Evolutionary conservation across 2,329 filamentous ascomycete species (phyloP).

Genomic region (Dichotomopilus funicola): DNA sequence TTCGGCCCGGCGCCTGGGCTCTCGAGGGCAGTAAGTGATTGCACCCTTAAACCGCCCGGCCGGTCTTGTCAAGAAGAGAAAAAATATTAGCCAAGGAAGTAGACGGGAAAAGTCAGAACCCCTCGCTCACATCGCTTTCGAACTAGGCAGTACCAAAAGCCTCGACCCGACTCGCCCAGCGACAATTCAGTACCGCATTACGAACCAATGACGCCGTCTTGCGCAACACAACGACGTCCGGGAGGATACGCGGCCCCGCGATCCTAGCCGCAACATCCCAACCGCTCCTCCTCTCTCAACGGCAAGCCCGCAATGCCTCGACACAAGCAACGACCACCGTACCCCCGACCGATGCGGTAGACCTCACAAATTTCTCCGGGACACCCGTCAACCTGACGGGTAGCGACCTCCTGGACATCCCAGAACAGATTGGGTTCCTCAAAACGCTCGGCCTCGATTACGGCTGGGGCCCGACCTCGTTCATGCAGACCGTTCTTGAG

Average conservation of each 20-base stretch:
- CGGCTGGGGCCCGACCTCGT: slow-evolving; percentile 69
- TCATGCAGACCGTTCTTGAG: slow-evolving; percentile 73
- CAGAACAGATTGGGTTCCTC: slow-evolving; percentile 76
- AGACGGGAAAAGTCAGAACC: no score
- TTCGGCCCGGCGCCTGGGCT: slow-evolving; percentile 38
- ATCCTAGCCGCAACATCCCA: slow-evolving; percentile 15
- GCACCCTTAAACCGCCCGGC: background rate
- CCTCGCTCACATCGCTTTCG: background rate
- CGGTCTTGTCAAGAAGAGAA: background rate
- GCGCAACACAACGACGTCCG: background rate
- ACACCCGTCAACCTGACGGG: slow-evolving; percentile 30
- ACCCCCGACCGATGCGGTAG: slow-evolving; percentile 4
- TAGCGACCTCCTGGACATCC: slow-evolving; percentile 50
- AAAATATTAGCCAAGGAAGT: no score
- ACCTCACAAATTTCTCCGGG: slow-evolving; percentile 13
- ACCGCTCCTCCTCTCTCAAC: slow-evolving; percentile 15
- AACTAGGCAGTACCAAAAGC: slow-evolving; percentile 11
- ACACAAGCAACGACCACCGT: slow-evolving; percentile 18
- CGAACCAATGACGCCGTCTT: slow-evolving; percentile 12
- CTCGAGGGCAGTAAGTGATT: slow-evolving; percentile 30
- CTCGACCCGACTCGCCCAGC: slow-evolving; percentile 11
- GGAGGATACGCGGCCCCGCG: slow-evolving; percentile 21
- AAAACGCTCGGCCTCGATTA: slow-evolving; percentile 79
- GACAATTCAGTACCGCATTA: slow-evolving; percentile 28
- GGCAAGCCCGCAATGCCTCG: slow-evolving; percentile 25